phyloP scores from a whole-genome alignment of 2,329 filamentous ascomycete species.

The Sporothrix inflata region DNA sequence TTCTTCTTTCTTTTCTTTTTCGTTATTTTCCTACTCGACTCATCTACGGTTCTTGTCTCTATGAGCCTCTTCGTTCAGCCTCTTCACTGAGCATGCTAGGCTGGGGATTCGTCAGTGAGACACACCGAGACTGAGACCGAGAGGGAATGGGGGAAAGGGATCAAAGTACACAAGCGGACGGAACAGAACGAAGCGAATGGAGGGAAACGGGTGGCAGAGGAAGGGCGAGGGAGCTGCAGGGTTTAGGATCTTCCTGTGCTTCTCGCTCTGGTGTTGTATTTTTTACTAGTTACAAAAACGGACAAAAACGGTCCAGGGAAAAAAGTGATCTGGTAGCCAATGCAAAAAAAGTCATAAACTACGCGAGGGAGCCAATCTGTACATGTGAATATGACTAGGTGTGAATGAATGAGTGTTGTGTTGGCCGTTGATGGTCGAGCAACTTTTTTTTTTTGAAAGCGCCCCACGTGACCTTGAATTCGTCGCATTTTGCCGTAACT shows the following conservation, averaged over 20 bases:
- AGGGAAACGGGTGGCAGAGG: constrained; percentile 16
- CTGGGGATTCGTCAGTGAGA: background rate
- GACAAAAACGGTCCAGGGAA: constrained; percentile 27
- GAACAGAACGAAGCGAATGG: background rate
- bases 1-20: background rate
- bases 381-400: background rate
- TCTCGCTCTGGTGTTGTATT: constrained; percentile 28
- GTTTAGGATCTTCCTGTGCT: constrained; percentile 23
- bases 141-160: background rate
- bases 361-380: background rate
- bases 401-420: background rate
- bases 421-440: background rate
- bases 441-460: background rate
- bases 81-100: background rate
- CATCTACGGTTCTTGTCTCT: background rate
- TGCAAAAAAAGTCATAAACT: constrained; percentile 28
- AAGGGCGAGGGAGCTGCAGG: constrained; percentile 22
- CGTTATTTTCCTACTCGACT: background rate
- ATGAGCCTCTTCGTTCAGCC: background rate
- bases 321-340: constrained; percentile 28
- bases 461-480: constrained; percentile 17
- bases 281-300: constrained; percentile 26
- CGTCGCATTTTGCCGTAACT: background rate
- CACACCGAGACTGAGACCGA: background rate
- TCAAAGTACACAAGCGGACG: background rate